These are phyloP conservation scores for Botrytis squamosa DNA, from an alignment of 2,329 filamentous ascomycete genomes.

Conservation along the genomic window DNA sequence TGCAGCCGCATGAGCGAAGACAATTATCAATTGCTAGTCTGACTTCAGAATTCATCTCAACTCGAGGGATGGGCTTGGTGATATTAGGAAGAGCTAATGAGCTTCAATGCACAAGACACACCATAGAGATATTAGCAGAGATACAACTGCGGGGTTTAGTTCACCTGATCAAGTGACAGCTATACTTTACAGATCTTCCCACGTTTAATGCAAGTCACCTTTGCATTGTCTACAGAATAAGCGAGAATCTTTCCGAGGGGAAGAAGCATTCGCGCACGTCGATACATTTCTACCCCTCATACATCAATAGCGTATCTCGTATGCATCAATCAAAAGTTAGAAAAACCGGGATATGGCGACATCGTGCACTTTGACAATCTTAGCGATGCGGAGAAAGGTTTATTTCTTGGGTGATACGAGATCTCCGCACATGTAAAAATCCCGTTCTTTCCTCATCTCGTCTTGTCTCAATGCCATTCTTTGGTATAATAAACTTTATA, in stretches of 20 bases:
- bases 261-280: neutral
- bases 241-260: neutral
- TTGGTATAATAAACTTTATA: neutral
- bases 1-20: neutral
- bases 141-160: neutral
- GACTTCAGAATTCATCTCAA: neutral
- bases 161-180: neutral
- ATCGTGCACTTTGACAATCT: neutral
- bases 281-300: neutral
- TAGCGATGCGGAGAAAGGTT: neutral
- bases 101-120: neutral
- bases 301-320: neutral
- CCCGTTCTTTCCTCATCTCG: neutral
- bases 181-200: neutral
- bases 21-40: neutral
- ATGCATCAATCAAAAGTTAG: neutral
- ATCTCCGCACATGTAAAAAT: neutral
- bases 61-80: neutral
- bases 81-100: neutral
- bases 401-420: neutral
- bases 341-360: neutral
- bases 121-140: neutral
- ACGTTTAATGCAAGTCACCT: neutral
- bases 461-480: accelerated
- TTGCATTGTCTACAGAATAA: neutral